These are phyloP conservation scores for Kodamaea hsintzibuensis DNA, from an alignment of 805 yeast genomes.

Conservation along the genomic window DNA sequence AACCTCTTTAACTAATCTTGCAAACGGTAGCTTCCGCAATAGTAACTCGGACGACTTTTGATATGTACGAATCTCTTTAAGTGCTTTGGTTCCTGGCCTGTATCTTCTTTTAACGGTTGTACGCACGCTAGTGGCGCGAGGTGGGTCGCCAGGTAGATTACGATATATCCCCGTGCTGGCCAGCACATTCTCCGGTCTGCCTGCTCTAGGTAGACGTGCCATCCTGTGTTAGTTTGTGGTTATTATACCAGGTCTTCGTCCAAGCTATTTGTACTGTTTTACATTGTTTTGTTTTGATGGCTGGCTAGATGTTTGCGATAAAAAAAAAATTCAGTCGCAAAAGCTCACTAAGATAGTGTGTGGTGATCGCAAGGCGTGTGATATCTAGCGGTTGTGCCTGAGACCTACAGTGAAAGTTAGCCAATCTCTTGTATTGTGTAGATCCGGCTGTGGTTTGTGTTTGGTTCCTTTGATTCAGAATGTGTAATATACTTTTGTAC, in stretches of 20 bases:
- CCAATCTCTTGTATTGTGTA: not conserved
- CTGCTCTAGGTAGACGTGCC: constrained; percentile 9
- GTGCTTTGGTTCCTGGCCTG: constrained; percentile 65
- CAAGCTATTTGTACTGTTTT: not conserved
- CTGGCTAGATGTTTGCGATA: constrained; percentile 5
- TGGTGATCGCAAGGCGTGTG: not conserved
- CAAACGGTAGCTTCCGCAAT: constrained; percentile 73
- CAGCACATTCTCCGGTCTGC: constrained; percentile 12
- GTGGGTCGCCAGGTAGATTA: constrained; percentile 60
- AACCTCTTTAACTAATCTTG: constrained; percentile 72
- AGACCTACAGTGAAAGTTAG: not conserved
- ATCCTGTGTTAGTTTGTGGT: constrained; percentile 1
- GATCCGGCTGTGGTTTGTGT: not conserved
- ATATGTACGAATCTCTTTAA: constrained; percentile 65
- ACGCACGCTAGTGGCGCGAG: constrained; percentile 18
- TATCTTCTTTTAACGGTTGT: constrained; percentile 42
- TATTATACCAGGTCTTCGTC: not conserved
- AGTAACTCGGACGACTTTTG: constrained; percentile 69
- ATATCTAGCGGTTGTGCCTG: not conserved
- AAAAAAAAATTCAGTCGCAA: not conserved
- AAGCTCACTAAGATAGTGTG: not conserved
- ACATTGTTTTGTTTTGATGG: constrained; percentile 2
- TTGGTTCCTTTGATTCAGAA: not conserved
- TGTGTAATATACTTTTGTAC: too few species aligned
- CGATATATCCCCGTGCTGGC: constrained; percentile 37